A percentile compares a stretch with the other conserved stretches of the same genome.
phyloP scores from a whole-genome alignment of 345 rosid genomes.

The Brassica nigra region DNA sequence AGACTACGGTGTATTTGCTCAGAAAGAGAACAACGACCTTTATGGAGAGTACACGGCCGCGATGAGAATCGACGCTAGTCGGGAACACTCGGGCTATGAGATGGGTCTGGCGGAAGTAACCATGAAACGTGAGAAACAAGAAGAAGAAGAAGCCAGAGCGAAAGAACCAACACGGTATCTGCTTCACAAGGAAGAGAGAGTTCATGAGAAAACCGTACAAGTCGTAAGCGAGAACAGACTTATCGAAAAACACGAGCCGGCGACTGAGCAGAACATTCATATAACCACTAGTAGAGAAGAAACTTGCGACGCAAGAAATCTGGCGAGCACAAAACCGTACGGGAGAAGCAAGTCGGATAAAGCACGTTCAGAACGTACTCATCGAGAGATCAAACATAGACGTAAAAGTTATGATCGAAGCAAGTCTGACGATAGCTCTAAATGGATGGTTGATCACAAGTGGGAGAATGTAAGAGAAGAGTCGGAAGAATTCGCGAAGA shows the following conservation, averaged over 20 bases:
- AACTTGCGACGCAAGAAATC: neutral
- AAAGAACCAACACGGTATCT: neutral
- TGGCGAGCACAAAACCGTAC: constrained; percentile 2
- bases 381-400: constrained; percentile 15
- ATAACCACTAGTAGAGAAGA: neutral
- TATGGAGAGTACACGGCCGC: constrained; percentile 22
- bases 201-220: constrained; percentile 1
- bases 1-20: constrained; percentile 30
- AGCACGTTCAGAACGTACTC: constrained; percentile 6
- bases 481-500: constrained; percentile 52
- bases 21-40: constrained; percentile 9
- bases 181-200: constrained; percentile 1
- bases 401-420: constrained; percentile 14
- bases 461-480: constrained; percentile 42
- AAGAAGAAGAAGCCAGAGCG: neutral
- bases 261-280: neutral
- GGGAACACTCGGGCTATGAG: neutral
- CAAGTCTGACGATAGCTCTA: constrained; percentile 24
- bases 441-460: constrained; percentile 26
- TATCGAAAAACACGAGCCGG: neutral
- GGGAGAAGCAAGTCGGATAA: constrained; percentile 35
- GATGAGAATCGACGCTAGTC: constrained; percentile 8
- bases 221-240: neutral
- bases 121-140: neutral
- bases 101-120: neutral